These are phyloP conservation scores for Hypoxylon intermedium DNA, from an alignment of 495 filamentous ascomycete genomes.

Conservation along the genomic window DNA sequence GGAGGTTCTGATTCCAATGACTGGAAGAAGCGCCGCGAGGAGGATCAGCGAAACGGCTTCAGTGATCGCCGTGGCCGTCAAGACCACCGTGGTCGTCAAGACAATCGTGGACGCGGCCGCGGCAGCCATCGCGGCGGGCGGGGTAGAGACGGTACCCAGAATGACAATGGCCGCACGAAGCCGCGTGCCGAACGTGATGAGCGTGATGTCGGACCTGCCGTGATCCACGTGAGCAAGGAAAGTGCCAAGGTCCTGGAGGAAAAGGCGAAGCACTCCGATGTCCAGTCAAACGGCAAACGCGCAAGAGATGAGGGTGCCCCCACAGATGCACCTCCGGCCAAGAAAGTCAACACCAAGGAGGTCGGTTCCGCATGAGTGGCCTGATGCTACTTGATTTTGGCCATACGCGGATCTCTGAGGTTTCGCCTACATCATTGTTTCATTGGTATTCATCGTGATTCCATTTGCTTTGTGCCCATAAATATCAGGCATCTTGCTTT, in stretches of 20 bases:
- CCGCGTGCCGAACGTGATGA: constrained; percentile 38
- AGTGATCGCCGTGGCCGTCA: constrained; percentile 42
- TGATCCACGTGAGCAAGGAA: constrained; percentile 46
- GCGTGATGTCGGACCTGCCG: constrained; percentile 39
- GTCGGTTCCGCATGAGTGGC: constrained; percentile 28
- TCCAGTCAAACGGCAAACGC: constrained; percentile 50
- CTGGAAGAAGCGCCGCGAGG: constrained; percentile 71
- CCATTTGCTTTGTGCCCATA: neutral
- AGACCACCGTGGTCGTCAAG: constrained; percentile 50
- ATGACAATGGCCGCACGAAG: constrained; percentile 45
- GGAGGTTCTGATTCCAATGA: constrained; percentile 60
- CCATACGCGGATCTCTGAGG: neutral
- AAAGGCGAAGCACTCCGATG: constrained; percentile 11
- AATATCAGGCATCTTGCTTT: neutral
- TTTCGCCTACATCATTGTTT: constrained; percentile 1
- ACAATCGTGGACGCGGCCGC: constrained; percentile 48
- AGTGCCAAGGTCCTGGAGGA: constrained; percentile 37
- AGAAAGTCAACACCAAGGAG: constrained; percentile 59
- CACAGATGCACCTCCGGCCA: constrained; percentile 48
- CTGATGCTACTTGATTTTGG: neutral
- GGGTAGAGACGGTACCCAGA: constrained; percentile 46
- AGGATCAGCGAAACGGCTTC: constrained; percentile 71
- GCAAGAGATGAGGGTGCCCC: constrained; percentile 50
- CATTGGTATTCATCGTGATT: too few species aligned
- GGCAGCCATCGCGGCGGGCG: constrained; percentile 45